Base-by-base conservation (phyloP, 2,329 filamentous ascomycete genomes). In the Monosporascus sp. region DNA sequence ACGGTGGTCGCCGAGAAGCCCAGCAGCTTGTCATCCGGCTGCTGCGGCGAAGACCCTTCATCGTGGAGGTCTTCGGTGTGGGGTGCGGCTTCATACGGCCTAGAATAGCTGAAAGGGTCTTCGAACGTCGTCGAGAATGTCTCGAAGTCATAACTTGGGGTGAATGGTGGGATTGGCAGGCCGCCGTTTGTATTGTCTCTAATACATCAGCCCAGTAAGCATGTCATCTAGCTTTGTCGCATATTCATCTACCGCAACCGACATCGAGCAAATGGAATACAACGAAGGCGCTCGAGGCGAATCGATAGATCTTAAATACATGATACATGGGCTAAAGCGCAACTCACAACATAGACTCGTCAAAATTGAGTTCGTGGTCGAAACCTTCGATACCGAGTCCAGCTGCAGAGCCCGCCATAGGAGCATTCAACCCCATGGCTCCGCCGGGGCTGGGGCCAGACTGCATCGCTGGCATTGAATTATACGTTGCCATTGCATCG, bases 21-120 rank as follows among this genome's bases (percentile, higher is more conserved):
- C n/a, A 92, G 79, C 24, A 91, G 78, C 69, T 91, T 87, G 64
- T 85, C 83, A 64, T 86, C 84, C 17, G 82, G 78, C 58, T 84
- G 80, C 57, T 80, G 76, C 24, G 79, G 76, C 14, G 81, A 81
- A 1, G 75, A 71, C 37, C 73, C 75, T 59, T 81, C 71, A 61
- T 64, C 62, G 54, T 68, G 67, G 52, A 76, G 67, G 53, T 73
- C 68, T 64, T 81, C 75, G 52, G 63, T 68, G 51, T 71, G 71
- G 46, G 73, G 71, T 17, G 71, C 69, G 45, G 71, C 69, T 48
- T 79, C 76, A 64, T 77, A 79, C 17, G 75, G 72, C 41, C 76
- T 69, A 9, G 80, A 77, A 65, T 84, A 83, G 57, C 80, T 79
- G 63, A 87, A 86, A 38, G 84, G 83, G 62, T 86, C 84, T 66